Percentiles rank a stretch among this genome's conserved stretches.
Conservation (phyloP, 768 basidiomycete species). For the Vishniacozyma victoriae region DNA sequence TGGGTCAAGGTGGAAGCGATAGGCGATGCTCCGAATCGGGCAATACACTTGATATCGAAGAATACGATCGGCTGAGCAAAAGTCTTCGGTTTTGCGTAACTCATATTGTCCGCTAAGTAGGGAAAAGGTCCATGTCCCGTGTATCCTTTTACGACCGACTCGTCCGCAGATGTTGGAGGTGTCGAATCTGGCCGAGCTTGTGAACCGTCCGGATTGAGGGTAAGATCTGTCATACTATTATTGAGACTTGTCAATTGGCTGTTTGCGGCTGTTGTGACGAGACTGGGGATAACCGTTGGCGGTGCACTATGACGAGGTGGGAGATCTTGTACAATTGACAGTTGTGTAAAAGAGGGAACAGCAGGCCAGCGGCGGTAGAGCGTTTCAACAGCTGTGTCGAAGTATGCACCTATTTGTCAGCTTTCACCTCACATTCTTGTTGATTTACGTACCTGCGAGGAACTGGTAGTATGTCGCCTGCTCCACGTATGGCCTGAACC, state of each 20-base stretch:
- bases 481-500: conserved; percentile 76
- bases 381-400: conserved; percentile 63
- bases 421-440: not conserved
- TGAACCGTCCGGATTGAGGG: conserved; percentile 15
- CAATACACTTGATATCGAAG: conserved; percentile 58
- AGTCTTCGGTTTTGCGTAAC: conserved; percentile 33
- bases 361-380: conserved; percentile 60
- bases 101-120: conserved; percentile 39
- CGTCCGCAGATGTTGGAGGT: not conserved
- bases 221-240: conserved; percentile 30
- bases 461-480: conserved; percentile 76
- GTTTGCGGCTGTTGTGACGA: not conserved
- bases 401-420: conserved; percentile 64
- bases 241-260: conserved; percentile 11
- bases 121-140: conserved; percentile 46
- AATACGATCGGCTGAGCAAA: conserved; percentile 84
- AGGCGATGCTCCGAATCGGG: conserved; percentile 51
- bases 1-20: conserved; percentile 52
- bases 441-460: conserved; percentile 54
- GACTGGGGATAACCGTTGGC: conserved; percentile 17
- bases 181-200: conserved; percentile 47
- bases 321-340: conserved; percentile 49
- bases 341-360: conserved; percentile 37
- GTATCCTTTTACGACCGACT: conserved; percentile 30
- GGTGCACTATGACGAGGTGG: conserved; percentile 41